Conservation (phyloP, 164 flowering plant genomes). For the Vitis rotundifolia region DNA sequence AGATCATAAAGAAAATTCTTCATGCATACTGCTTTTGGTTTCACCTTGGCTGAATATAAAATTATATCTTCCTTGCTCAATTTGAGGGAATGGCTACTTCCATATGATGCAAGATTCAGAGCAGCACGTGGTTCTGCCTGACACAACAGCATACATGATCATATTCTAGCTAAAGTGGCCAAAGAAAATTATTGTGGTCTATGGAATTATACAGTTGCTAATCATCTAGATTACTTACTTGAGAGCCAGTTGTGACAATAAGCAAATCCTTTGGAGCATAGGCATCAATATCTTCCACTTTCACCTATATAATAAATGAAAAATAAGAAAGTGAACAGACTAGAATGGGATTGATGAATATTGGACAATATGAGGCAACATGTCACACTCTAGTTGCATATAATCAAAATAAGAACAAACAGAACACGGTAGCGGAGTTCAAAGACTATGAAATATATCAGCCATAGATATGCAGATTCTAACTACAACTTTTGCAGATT, state of each 20-base stretch:
- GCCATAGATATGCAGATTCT: too few relatives aligned
- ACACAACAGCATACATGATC: conserved; percentile 39
- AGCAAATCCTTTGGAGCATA: conserved; percentile 95
- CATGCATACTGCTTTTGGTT: too few relatives aligned
- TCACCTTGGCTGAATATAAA: conserved; percentile 98
- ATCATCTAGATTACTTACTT: conserved; percentile 56
- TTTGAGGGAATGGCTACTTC: conserved; percentile 91
- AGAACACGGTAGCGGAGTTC: too few relatives aligned
- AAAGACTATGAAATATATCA: too few relatives aligned
- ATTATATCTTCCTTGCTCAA: conserved; percentile 86
- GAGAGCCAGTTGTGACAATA: conserved; percentile 98
- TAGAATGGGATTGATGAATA: background rate
- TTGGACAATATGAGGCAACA: too few relatives aligned
- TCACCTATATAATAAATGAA: conserved; percentile 51
- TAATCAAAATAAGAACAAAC: too few relatives aligned
- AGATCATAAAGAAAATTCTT: too few relatives aligned
- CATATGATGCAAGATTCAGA: conserved; percentile 94
- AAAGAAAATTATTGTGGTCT: background rate
- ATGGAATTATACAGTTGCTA: background rate
- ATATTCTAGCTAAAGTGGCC: conserved; percentile 19
- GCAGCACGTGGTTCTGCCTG: conserved; percentile 99
- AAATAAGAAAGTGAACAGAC: background rate
- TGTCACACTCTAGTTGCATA: too few relatives aligned
- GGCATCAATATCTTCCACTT: conserved; percentile 92
- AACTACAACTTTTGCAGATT: too few relatives aligned